Evolutionary conservation across 2,329 filamentous ascomycete genomes (phyloP), one percentile per base, ranked within the genome.

Genomic region (Fonsecaea pedrosoi): DNA sequence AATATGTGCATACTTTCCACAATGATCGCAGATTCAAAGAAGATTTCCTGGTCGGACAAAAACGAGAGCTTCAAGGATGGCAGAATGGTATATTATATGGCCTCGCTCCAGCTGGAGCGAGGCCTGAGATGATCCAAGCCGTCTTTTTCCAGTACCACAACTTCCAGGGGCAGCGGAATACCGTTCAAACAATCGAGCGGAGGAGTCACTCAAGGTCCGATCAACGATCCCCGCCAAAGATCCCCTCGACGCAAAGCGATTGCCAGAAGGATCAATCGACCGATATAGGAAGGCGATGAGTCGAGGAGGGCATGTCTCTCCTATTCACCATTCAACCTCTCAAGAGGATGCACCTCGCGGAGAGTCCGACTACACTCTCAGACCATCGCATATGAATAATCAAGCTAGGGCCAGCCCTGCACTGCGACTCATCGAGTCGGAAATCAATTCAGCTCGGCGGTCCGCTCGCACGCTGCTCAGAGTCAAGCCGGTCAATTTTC

Each of bases 401-500:
- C 30, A 6, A 7, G 12, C n/a, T 8, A 38, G 50, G 50, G 30
- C 54, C 32, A 35, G 25, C 25, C 35, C 25, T 18, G 6, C 54
- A n/a, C 35, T 55, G 9, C 54, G 54, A 38, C n/a, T 37, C 2
- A 15, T 55, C 21, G 35, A 55, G 30, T 37, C 54, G 5, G 30
- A 55, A 21, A 34, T 55, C 4, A 55, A 9, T 30, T 35, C 58
- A 8, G 58, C 42, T 30, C 25, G 9, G 34, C 4, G 21, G 8
- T 54, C 45, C 32, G 21, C 59, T 12, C 32, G 18, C n/a, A 54
- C 48, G 13, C 38, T 61, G 32, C 45, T 53, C 32, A 15, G 35
- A 15, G 15, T 61, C 45, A 61, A 54, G 48, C 59, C 59, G 9
- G 59, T 45, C 32, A 61, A 61, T 12, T 61, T 53, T 25, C 25